These are phyloP conservation scores for Atkinsonella hypoxylon DNA, from an alignment of 2,329 filamentous ascomycete species.

Conservation along the genomic window DNA sequence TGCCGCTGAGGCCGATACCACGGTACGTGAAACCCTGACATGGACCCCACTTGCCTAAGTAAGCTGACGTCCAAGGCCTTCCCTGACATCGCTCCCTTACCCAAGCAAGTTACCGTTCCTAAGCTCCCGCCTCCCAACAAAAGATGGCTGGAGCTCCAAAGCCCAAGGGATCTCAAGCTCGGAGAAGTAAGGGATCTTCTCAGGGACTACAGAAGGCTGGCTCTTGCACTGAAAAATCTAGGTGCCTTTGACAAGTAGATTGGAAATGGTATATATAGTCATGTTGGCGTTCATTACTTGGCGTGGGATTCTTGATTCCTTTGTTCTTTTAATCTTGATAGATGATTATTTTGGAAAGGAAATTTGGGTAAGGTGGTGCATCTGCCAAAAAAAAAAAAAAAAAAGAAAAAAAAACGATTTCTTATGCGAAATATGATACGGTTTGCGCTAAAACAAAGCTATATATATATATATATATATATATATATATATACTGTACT, in stretches of 20 bases:
- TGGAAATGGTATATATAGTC: background rate
- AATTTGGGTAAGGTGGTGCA: too few relatives aligned
- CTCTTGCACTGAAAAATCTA: constrained; percentile 49
- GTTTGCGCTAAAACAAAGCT: background rate
- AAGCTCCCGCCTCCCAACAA: constrained; percentile 56
- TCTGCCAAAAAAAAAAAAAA: background rate
- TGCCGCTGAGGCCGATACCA: constrained; percentile 39
- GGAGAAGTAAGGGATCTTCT: constrained; percentile 63
- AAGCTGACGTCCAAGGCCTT: constrained; percentile 34
- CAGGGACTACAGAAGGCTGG: constrained; percentile 62
- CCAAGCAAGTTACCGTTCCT: constrained; percentile 32
- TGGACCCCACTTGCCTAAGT: background rate
- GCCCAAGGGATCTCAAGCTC: constrained; percentile 56
- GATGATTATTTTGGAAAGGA: background rate
- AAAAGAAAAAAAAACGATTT: too few relatives aligned
- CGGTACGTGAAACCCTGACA: constrained; percentile 29
- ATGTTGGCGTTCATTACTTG: background rate
- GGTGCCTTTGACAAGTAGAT: constrained; percentile 40
- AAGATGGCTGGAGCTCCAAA: constrained; percentile 61
- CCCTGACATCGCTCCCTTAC: constrained; percentile 45
- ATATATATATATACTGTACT: too few relatives aligned
- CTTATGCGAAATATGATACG: too few relatives aligned
- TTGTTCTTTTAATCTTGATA: background rate
- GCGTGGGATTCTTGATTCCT: background rate
- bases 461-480: too few relatives aligned